These are phyloP conservation scores for Tuber microsphaerosporum DNA, from an alignment of 495 filamentous ascomycete genomes.

Conservation along the genomic window DNA sequence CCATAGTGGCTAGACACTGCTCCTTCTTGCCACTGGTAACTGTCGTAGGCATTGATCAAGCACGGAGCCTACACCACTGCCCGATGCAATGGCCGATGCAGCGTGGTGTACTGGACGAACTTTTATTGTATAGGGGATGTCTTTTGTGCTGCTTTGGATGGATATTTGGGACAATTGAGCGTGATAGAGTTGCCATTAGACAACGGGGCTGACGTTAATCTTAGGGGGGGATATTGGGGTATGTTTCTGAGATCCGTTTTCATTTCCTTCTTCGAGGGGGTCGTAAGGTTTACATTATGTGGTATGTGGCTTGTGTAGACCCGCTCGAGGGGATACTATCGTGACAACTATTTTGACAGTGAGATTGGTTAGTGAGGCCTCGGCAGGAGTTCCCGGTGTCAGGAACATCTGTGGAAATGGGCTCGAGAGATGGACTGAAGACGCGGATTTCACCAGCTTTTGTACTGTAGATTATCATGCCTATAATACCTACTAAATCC, in stretches of 20 bases:
- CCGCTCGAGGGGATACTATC: neutral
- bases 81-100: neutral
- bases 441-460: neutral
- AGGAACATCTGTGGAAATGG: neutral
- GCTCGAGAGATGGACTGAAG: neutral
- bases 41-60: neutral
- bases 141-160: neutral
- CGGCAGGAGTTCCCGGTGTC: neutral
- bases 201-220: neutral
- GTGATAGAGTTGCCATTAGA: neutral
- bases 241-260: neutral
- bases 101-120: neutral
- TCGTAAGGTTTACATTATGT: neutral
- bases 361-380: neutral
- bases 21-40: neutral
- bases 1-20: neutral
- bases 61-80: neutral
- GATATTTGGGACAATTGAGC: neutral
- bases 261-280: neutral
- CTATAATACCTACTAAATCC: neutral
- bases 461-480: neutral
- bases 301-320: neutral
- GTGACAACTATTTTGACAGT: neutral
- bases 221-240: neutral
- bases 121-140: neutral